Conservation (phyloP, 805 yeast genomes). For the Metschnikowia kofuensis region DNA sequence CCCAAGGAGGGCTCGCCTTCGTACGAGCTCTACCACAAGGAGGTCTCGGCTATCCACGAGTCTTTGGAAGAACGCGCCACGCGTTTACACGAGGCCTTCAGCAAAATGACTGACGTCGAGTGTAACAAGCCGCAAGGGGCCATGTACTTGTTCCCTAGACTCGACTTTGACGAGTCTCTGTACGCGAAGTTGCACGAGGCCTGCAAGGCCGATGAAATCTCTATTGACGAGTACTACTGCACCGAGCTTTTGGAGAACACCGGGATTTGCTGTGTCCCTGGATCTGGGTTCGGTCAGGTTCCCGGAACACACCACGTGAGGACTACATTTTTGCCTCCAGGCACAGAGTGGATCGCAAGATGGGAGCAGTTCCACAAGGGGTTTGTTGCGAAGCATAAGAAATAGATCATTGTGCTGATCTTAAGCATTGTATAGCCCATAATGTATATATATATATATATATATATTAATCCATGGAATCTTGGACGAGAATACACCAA, state of each 20-base stretch:
- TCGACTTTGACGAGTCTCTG: slow-evolving; percentile 49
- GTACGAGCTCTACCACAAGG: slow-evolving; percentile 60
- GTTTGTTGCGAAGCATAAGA: slow-evolving; percentile 57
- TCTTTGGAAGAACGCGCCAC: slow-evolving; percentile 64
- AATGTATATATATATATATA: not conserved
- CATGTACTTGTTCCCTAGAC: slow-evolving; percentile 90
- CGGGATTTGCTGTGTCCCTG: slow-evolving; percentile 97
- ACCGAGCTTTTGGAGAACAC: slow-evolving; percentile 76
- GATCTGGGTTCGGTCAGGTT: slow-evolving; percentile 93
- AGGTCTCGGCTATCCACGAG: slow-evolving; percentile 58
- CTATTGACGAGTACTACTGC: slow-evolving; percentile 89
- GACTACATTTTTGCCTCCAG: slow-evolving; percentile 96
- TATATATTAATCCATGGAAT: not conserved
- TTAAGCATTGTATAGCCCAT: not conserved
- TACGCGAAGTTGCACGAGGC: slow-evolving; percentile 55
- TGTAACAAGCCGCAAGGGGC: slow-evolving; percentile 96
- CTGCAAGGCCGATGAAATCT: slow-evolving; percentile 54
- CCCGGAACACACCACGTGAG: slow-evolving; percentile 89
- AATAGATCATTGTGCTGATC: not conserved
- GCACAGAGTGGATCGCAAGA: slow-evolving; percentile 76
- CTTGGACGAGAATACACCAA: too few species aligned
- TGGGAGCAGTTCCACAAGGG: slow-evolving; percentile 78
- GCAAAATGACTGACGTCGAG: slow-evolving; percentile 71
- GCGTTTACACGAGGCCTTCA: slow-evolving; percentile 66
- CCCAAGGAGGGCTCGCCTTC: slow-evolving; percentile 78